These are phyloP conservation scores for Pulveroboletus sp. DNA, from an alignment of 768 basidiomycete species.

Conservation along the genomic window DNA sequence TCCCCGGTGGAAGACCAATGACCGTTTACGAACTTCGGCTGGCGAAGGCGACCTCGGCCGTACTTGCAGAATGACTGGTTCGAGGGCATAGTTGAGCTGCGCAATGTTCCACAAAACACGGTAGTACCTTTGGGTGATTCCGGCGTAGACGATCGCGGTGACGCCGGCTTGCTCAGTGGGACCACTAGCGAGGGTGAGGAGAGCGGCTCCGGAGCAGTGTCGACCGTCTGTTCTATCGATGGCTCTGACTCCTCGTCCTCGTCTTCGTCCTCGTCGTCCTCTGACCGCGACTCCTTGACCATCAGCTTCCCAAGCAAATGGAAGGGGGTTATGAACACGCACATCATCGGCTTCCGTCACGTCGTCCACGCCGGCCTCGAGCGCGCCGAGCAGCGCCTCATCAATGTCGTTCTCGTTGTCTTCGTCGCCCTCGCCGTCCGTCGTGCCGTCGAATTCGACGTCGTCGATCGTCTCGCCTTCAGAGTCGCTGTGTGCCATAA, in stretches of 20 bases:
- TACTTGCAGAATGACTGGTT: conserved; percentile 22
- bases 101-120: neutral
- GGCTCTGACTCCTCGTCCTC: conserved; percentile 48
- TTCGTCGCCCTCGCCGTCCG: conserved; percentile 44
- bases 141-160: conserved; percentile 27
- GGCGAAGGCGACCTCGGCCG: conserved; percentile 49
- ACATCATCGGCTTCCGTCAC: conserved; percentile 72
- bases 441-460: conserved; percentile 47
- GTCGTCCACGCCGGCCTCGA: conserved; percentile 55
- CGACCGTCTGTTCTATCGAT: conserved; percentile 28
- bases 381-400: conserved; percentile 59
- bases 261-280: conserved; percentile 58
- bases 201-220: conserved; percentile 27
- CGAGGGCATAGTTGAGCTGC: conserved; percentile 17
- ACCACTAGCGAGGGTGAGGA: conserved; percentile 26
- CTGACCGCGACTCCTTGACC: conserved; percentile 52
- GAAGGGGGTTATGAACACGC: conserved; percentile 24
- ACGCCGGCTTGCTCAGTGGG: conserved; percentile 7
- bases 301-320: too few species aligned
- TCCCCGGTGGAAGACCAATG: conserved; percentile 34
- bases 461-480: conserved; percentile 63
- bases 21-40: conserved; percentile 48
- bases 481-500: conserved; percentile 56
- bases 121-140: conserved; percentile 34
- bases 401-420: conserved; percentile 50